A percentile compares a stretch with the other conserved stretches of the same genome.
Conservation (phyloP, 768 basidiomycete genomes). For the Suillus hirtellus region DNA sequence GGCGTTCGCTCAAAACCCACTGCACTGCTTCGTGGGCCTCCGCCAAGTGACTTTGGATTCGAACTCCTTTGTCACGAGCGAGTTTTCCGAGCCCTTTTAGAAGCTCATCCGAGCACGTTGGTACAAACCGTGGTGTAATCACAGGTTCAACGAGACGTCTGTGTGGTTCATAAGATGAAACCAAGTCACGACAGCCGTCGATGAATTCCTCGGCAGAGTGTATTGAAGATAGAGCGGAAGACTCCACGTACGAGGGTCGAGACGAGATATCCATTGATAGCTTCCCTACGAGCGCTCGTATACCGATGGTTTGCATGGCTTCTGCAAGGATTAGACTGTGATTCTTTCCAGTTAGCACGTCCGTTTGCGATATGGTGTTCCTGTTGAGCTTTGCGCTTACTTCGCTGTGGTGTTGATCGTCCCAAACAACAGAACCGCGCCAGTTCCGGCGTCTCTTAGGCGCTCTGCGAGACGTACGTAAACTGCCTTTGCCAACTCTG, state of each 20-base stretch:
- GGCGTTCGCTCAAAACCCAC: slow-evolving; percentile 63
- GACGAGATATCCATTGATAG: slow-evolving; percentile 86
- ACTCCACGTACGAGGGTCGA: slow-evolving; percentile 69
- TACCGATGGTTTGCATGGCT: slow-evolving; percentile 66
- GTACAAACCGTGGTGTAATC: slow-evolving; percentile 87
- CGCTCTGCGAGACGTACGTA: slow-evolving; percentile 67
- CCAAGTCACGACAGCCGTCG: slow-evolving; percentile 43
- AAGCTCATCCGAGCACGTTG: slow-evolving; percentile 78
- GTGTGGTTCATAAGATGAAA: slow-evolving; percentile 42
- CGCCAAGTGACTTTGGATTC: slow-evolving; percentile 81
- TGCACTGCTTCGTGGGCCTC: slow-evolving; percentile 77
- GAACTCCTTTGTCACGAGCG: slow-evolving; percentile 43
- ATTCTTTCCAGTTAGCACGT: neutral
- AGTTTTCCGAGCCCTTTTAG: slow-evolving; percentile 62
- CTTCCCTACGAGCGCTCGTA: slow-evolving; percentile 87
- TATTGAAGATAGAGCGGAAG: slow-evolving; percentile 50
- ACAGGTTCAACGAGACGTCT: slow-evolving; percentile 72
- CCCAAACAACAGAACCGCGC: slow-evolving; percentile 76
- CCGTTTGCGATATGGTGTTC: neutral
- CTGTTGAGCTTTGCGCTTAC: slow-evolving; percentile 41
- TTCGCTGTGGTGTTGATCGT: slow-evolving; percentile 84
- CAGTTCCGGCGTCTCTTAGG: slow-evolving; percentile 75
- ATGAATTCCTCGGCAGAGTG: slow-evolving; percentile 58
- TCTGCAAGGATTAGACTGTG: slow-evolving; percentile 75
- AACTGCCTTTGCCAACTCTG: slow-evolving; percentile 59